phyloP scores from a whole-genome alignment of 441 rosid species.

The Flueggea neowawraea region DNA sequence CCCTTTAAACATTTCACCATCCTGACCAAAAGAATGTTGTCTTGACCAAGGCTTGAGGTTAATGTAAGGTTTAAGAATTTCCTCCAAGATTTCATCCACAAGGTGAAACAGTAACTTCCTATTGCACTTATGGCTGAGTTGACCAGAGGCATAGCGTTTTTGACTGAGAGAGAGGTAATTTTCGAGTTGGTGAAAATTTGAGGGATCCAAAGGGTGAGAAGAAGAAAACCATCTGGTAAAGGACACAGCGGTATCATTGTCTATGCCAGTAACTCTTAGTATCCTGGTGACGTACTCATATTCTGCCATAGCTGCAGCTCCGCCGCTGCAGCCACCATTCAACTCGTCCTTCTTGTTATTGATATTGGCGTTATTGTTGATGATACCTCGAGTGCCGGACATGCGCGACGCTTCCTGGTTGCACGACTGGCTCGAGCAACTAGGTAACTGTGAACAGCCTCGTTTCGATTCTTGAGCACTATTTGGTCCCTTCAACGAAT shows the following conservation, averaged over 20 bases:
- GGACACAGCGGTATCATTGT: slow-evolving; percentile 46
- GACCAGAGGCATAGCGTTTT: slow-evolving; percentile 3
- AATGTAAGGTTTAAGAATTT: slow-evolving; percentile 41
- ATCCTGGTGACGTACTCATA: slow-evolving; percentile 60
- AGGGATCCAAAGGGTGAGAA: slow-evolving; percentile 54
- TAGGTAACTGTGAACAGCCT: slow-evolving; percentile 48
- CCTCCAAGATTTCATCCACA: slow-evolving; percentile 57
- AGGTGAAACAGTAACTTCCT: slow-evolving; percentile 63
- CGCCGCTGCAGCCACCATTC: slow-evolving; percentile 8
- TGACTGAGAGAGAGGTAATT: slow-evolving; percentile 6
- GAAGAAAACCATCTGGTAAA: slow-evolving; percentile 60
- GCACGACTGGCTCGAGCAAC: slow-evolving; percentile 54
- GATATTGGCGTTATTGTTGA: slow-evolving; percentile 14
- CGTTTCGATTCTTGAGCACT: slow-evolving; percentile 39
- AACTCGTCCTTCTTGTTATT: slow-evolving; percentile 1
- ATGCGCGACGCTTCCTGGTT: slow-evolving; percentile 19
- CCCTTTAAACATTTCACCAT: slow-evolving; percentile 22
- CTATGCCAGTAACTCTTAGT: slow-evolving; percentile 49
- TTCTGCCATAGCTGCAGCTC: slow-evolving; percentile 28
- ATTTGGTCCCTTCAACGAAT: slow-evolving; percentile 23
- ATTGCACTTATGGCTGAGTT: slow-evolving; percentile 46
- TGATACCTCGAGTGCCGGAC: slow-evolving; percentile 23
- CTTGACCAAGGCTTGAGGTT: slow-evolving; percentile 47
- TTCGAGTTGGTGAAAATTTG: slow-evolving; percentile 61
- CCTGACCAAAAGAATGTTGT: slow-evolving; percentile 1